phyloP scores from a whole-genome alignment of 257 asterid species.

The Solanum habrochaites region DNA sequence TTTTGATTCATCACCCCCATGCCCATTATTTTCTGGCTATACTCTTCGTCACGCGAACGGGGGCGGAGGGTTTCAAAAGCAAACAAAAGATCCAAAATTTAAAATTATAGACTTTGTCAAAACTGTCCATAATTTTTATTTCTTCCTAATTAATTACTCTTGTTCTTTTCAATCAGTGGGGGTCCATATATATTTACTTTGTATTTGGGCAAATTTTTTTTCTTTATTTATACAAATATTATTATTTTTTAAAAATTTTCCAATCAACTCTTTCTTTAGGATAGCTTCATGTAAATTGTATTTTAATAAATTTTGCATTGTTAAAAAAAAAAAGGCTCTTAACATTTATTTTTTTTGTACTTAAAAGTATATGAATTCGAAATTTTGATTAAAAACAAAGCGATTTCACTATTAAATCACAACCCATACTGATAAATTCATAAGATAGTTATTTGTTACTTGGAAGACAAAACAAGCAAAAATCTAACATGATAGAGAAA shows the following conservation, averaged over 20 bases:
- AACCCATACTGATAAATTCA: neutral
- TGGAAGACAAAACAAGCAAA: neutral
- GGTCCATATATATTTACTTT: neutral
- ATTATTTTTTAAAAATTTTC: too few relatives aligned
- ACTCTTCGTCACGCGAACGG: too few relatives aligned
- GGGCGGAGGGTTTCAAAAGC: neutral
- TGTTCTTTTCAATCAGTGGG: neutral
- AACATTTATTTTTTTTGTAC: too few relatives aligned
- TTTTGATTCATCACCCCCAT: too few relatives aligned
- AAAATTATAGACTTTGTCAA: neutral
- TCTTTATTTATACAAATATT: too few relatives aligned
- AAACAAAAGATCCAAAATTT: neutral
- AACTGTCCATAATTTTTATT: neutral
- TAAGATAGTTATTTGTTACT: neutral
- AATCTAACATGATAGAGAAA: neutral
- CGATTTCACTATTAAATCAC: neutral
- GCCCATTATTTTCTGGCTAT: too few relatives aligned
- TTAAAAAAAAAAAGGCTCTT: too few relatives aligned
- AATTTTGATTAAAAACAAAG: rapidly evolving
- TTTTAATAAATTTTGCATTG: too few relatives aligned
- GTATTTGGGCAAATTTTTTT: neutral
- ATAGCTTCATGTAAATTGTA: too few relatives aligned
- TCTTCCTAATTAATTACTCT: neutral
- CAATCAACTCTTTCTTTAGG: too few relatives aligned
- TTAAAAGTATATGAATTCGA: too few relatives aligned